Evolutionary conservation across 139 green algal species (phyloP), one percentile per base, ranked within the genome.

Genomic region (Ettlia oleoabundans): DNA sequence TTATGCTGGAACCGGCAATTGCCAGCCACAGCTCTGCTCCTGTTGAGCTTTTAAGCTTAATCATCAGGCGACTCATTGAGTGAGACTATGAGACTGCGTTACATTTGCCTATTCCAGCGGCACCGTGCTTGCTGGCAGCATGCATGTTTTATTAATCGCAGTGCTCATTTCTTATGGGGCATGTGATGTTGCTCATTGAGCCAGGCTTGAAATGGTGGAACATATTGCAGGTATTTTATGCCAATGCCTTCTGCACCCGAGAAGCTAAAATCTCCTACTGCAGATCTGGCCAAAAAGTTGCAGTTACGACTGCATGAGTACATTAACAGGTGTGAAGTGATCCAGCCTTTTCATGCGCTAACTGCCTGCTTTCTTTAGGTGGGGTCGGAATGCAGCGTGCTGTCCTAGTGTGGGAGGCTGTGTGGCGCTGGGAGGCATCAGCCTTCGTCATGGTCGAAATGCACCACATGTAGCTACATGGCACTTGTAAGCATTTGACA

Each of bases 1-100:
- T 86, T 32, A 88, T 88, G 84, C 75, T 88, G 43, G 84, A 88
- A 26, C 84, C 84, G 4, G 66, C 67, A 1, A 51, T 88, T 24
- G 21, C 53, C 1, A 80, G 73, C 53, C 73, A 33, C 41, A 62
- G 42, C 63, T 58, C 58, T 18, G 75, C 47, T 15, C 78, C 84
- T 22, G 71, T 73, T 8, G 55, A 78, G 35, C 38, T 88, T 47
- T 64, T 88, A 37, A 78, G 79, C 18, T 61, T 47, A 4, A 52
- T 70, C 64, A 81, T 83, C 32, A 19, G 21, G 9, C 30, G n/a
- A 9, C 53, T 84, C 35, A 32, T 84, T 41, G 69, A 65, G 78
- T 76, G 35, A 19, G 63, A 10, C n/a, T n/a, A n/a, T n/a, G n/a
- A n/a, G n/a, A n/a, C n/a, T n/a, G n/a, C n/a, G n/a, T n/a, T 58